Evolutionary conservation across 2,329 filamentous ascomycete species (phyloP).

Genomic region (Chaetoscypha palmicola): DNA sequence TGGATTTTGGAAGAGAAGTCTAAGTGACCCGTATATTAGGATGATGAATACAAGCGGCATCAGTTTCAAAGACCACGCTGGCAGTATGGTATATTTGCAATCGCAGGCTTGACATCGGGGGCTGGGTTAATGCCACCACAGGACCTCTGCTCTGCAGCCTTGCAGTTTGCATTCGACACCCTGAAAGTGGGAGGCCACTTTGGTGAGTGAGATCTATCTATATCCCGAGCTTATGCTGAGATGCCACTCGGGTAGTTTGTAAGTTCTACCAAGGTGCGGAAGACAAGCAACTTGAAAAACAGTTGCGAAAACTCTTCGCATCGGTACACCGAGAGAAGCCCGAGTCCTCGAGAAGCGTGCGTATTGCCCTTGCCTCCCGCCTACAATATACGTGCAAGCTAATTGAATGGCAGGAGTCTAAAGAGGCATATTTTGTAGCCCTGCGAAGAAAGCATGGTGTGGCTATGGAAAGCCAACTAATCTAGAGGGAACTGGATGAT

Average conservation of each 20-base stretch:
- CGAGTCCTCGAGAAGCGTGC: conserved; percentile 77
- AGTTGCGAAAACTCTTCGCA: conserved; percentile 68
- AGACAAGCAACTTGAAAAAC: conserved; percentile 70
- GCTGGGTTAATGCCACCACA: too few relatives aligned
- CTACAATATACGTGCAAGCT: too few relatives aligned
- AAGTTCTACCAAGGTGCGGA: conserved; percentile 94
- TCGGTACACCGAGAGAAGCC: conserved; percentile 86
- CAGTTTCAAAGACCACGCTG: conserved; percentile 77
- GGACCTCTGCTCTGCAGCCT: conserved; percentile 84
- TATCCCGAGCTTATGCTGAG: not conserved
- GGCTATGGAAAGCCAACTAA: conserved; percentile 4
- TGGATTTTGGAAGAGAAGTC: conserved; percentile 75
- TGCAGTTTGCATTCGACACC: conserved; percentile 79
- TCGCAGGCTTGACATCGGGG: too few relatives aligned
- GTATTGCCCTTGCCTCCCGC: too few relatives aligned
- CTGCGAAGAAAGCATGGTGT: conserved; percentile 56
- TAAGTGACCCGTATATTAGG: conserved; percentile 95
- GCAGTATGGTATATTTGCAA: conserved; percentile 83
- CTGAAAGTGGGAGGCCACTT: conserved; percentile 80
- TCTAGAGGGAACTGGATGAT: too few relatives aligned
- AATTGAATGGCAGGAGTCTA: conserved; percentile 57
- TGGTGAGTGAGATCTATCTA: conserved; percentile 3
- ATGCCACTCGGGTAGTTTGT: conserved; percentile 51
- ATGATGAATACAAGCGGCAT: conserved; percentile 98
- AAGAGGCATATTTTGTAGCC: conserved; percentile 81